phyloP scores from a whole-genome alignment of 1,284 basidiomycete species.

The Peniophora sp. region DNA sequence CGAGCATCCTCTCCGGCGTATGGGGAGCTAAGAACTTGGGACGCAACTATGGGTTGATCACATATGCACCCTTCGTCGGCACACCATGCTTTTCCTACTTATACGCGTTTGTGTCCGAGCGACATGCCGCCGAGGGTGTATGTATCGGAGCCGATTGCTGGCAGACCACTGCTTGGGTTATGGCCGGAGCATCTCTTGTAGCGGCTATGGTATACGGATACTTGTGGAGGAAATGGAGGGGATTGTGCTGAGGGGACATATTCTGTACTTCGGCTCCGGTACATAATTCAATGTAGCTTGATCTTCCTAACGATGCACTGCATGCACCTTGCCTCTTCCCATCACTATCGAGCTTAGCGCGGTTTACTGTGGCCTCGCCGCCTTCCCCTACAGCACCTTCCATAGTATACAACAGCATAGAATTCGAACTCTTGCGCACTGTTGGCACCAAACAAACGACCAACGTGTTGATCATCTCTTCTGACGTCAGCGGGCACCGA shows the following conservation, averaged over 20 bases:
- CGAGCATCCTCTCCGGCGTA: constrained; percentile 58
- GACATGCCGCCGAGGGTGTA: constrained; percentile 31
- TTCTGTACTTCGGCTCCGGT: no score
- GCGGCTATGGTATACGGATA: constrained; percentile 35
- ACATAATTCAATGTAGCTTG: no score
- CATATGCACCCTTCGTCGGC: constrained; percentile 66
- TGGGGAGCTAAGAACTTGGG: constrained; percentile 65
- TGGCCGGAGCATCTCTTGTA: constrained; percentile 31
- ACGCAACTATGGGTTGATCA: constrained; percentile 67
- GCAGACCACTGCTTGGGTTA: constrained; percentile 54
- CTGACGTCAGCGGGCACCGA: no score
- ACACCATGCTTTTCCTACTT: constrained; percentile 69
- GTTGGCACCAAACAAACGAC: no score
- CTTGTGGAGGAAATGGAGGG: constrained; percentile 58
- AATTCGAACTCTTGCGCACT: no score
- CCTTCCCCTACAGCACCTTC: no score
- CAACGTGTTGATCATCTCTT: no score
- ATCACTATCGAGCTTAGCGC: no score
- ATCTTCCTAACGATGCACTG: no score
- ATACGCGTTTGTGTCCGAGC: constrained; percentile 57
- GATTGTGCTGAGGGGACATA: constrained; percentile 29
- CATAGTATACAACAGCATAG: no score
- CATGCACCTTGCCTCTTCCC: no score
- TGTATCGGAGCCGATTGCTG: constrained; percentile 60
- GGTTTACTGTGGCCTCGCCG: no score